Evolutionary conservation across 495 filamentous ascomycete species (phyloP), one percentile per base, ranked within the genome.

Genomic region (Cercophora samala): DNA sequence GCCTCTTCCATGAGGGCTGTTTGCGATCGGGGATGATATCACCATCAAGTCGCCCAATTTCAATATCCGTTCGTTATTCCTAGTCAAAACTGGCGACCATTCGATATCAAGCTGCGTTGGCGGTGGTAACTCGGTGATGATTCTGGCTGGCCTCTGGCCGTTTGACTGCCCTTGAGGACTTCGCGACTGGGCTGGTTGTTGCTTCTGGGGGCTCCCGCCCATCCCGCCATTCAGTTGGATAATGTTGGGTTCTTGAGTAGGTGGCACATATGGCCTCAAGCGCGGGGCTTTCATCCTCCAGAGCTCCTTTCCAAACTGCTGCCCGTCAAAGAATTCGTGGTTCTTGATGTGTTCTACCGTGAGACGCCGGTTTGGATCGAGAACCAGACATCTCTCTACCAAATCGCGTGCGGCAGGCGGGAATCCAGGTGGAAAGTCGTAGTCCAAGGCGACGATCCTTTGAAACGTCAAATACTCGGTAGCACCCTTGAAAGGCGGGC

Each of bases 401-500:
- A 99, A 83, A 78, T 99, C 96, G 66, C 88, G 90, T 5, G 96
- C 95, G 2, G 93, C 88, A 5, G 87, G 80, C 3, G 96, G 96
- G 74, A 99, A 99, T 6, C 93, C 93, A 25, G 87, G 78, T 0
- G 96, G 96, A 70, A 97, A 99, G 65, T 93, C 89, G 72, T 97
- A 99, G 42, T 98, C 93, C 60, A 99, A 81, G 23, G 83, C 86
- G 54, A 99, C 92, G 68, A 99, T 99, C 78, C 97, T 98, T 74
- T 99, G 96, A 76, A 99, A 99, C 0, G 96, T 99, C 68, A 91
- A 86, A 71, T 97, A 99, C 77, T 99, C 96, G 70, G 97, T 97
- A n/a, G 83, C 90, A 2, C 89, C 96, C 76, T 99, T 99, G 82
- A 99, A 99, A 0, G 96, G 96, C 17, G 96, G 96, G 58, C 96